These are phyloP conservation scores for Oenanthe sinensis DNA, from an alignment of 129 eudicot genomes.

Conservation along the genomic window DNA sequence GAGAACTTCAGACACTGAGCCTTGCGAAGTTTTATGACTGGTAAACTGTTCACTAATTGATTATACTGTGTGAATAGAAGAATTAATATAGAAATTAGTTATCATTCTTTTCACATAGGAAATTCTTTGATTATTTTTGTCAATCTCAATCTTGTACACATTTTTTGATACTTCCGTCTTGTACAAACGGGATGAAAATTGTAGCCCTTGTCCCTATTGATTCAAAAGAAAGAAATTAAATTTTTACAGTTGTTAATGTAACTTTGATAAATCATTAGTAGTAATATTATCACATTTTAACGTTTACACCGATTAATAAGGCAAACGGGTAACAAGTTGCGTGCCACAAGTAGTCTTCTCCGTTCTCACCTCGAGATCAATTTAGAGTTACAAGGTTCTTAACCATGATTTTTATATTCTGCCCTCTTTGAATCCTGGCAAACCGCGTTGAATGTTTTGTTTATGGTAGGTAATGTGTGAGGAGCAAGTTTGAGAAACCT, in stretches of 20 bases:
- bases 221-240: conserved; percentile 8
- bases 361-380: background rate
- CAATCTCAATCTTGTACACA: conserved; percentile 1
- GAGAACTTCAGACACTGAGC: background rate
- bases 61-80: conserved; percentile 50
- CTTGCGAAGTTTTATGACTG: background rate
- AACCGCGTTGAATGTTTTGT: background rate
- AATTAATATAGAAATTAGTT: conserved; percentile 19
- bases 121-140: conserved; percentile 19
- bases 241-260: background rate
- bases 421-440: background rate
- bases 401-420: too few relatives aligned
- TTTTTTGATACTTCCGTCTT: conserved; percentile 6
- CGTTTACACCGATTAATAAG: background rate
- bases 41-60: conserved; percentile 14
- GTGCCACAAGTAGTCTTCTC: background rate
- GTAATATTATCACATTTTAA: background rate
- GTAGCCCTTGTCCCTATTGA: conserved; percentile 9
- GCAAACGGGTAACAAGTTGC: background rate
- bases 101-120: conserved; percentile 16
- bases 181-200: conserved; percentile 16
- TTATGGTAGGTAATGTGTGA: conserved; percentile 1
- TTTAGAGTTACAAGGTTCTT: background rate
- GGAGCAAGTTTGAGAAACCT: background rate
- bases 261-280: background rate